A percentile compares a stretch with the other conserved stretches of the same genome.
phyloP scores from a whole-genome alignment of 352 stramenopile species.

The Achlya hypogyna region DNA sequence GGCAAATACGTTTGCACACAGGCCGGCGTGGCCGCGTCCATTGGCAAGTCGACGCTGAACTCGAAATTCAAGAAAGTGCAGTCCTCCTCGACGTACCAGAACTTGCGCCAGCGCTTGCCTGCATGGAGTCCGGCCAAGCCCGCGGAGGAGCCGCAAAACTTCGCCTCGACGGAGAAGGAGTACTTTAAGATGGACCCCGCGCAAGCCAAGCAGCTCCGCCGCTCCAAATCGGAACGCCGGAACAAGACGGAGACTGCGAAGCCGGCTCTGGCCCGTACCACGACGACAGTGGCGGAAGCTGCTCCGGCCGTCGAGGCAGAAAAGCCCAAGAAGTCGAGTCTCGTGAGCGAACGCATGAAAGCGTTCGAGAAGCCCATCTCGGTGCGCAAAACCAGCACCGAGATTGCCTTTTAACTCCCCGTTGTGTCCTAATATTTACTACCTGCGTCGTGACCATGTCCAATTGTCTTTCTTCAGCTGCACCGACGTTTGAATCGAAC shows the following conservation, averaged over 20 bases:
- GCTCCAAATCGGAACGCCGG: conserved; percentile 5
- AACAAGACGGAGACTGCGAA: not conserved
- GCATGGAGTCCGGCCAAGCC: not conserved
- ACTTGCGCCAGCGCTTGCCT: conserved; percentile 2
- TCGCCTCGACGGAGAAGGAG: conserved; percentile 17
- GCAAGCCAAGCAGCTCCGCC: not conserved
- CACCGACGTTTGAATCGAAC: no score
- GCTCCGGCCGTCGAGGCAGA: not conserved
- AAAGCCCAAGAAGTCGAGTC: not conserved
- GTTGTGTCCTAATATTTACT: not conserved
- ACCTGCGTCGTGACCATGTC: no score
- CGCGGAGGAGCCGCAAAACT: not conserved
- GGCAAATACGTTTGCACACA: conserved; percentile 5
- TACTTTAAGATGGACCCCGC: conserved; percentile 18
- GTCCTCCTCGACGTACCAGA: conserved; percentile 9
- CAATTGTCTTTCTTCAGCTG: no score
- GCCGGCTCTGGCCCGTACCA: not conserved
- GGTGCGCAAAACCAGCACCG: conserved; percentile 1
- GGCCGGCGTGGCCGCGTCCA: conserved; percentile 9
- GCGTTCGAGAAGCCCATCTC: not conserved
- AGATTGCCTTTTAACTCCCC: not conserved
- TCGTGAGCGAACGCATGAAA: not conserved
- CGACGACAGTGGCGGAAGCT: not conserved
- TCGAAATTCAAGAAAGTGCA: conserved; percentile 12
- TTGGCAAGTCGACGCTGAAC: conserved; percentile 12